Evolutionary conservation across 1,139 yeast genomes (phyloP).

Genomic region (Suzukiozyma palmioleophila): DNA sequence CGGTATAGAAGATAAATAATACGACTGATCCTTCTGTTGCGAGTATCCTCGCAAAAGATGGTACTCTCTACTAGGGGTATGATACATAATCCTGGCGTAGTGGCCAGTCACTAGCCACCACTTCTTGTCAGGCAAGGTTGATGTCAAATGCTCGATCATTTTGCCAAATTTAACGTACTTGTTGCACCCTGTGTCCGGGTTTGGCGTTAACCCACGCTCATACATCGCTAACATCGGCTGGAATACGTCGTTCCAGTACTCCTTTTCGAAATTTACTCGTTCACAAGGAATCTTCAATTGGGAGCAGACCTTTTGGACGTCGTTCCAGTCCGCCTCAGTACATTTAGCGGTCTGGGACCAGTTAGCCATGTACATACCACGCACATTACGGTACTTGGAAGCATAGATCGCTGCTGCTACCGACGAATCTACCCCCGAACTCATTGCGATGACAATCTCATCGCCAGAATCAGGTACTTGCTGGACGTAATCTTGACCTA

Average conservation of each 20-base stretch:
- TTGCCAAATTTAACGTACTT: conserved; percentile 81
- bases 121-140: conserved; percentile 12
- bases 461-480: conserved; percentile 48
- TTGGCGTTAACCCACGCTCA: conserved; percentile 76
- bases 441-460: conserved; percentile 81
- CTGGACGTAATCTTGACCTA: conserved; percentile 23
- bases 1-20: conserved; percentile 72
- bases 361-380: conserved; percentile 89
- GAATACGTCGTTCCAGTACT: conserved; percentile 90
- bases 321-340: conserved; percentile 85
- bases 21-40: conserved; percentile 79
- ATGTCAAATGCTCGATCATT: conserved; percentile 51
- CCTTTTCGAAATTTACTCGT: conserved; percentile 79
- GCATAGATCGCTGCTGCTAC: conserved; percentile 77
- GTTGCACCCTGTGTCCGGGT: conserved; percentile 92
- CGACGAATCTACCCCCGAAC: conserved; percentile 95
- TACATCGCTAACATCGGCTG: conserved; percentile 84
- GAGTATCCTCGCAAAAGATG: conserved; percentile 61
- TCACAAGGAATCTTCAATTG: conserved; percentile 65
- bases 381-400: conserved; percentile 47
- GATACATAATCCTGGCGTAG: conserved; percentile 61
- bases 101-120: conserved; percentile 98
- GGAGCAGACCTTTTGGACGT: conserved; percentile 62
- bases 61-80: conserved; percentile 21
- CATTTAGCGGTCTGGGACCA: conserved; percentile 76